Percentiles rank a stretch among this genome's conserved stretches.
Evolutionary conservation across 2,329 filamentous ascomycete species (phyloP).

Genomic region (Alternaria brassicae): DNA sequence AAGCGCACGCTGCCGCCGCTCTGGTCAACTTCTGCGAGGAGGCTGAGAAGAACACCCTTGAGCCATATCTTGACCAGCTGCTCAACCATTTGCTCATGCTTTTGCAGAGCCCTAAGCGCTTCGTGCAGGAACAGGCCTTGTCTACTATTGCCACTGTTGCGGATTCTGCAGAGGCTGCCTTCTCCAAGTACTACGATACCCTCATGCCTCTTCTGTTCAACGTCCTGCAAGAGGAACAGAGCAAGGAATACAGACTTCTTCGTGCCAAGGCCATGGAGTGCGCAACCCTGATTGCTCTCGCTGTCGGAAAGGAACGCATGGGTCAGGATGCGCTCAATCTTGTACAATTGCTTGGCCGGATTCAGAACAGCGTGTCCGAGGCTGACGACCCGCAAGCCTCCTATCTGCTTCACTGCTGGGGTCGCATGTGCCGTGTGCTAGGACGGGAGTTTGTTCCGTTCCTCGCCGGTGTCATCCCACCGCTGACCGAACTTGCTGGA

Average conservation of each 20-base stretch:
- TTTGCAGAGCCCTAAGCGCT: constrained; percentile 89
- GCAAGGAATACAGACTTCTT: constrained; percentile 89
- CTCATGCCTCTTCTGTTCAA: constrained; percentile 94
- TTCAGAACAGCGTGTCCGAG: constrained; percentile 82
- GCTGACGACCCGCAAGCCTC: constrained; percentile 94
- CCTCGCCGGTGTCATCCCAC: constrained; percentile 91
- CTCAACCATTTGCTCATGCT: constrained; percentile 85
- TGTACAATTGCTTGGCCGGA: constrained; percentile 84
- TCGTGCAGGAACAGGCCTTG: constrained; percentile 95
- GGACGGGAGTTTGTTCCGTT: constrained; percentile 91
- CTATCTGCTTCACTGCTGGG: constrained; percentile 99
- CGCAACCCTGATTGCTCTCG: constrained; percentile 91
- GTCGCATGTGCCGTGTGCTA: constrained; percentile 95
- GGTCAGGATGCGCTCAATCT: constrained; percentile 85
- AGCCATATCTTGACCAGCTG: constrained; percentile 90
- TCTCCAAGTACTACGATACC: constrained; percentile 92
- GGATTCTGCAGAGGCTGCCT: constrained; percentile 95
- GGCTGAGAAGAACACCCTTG: constrained; percentile 87
- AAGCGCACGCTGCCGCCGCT: constrained; percentile 96
- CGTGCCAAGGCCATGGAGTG: constrained; percentile 99
- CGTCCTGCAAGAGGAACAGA: constrained; percentile 86
- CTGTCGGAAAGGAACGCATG: constrained; percentile 92
- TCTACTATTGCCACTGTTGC: constrained; percentile 98
- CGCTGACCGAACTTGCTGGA: constrained; percentile 85
- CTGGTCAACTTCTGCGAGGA: constrained; percentile 99